phyloP scores from a whole-genome alignment of 2,329 filamentous ascomycete species.

The Exserohilum turcica region DNA sequence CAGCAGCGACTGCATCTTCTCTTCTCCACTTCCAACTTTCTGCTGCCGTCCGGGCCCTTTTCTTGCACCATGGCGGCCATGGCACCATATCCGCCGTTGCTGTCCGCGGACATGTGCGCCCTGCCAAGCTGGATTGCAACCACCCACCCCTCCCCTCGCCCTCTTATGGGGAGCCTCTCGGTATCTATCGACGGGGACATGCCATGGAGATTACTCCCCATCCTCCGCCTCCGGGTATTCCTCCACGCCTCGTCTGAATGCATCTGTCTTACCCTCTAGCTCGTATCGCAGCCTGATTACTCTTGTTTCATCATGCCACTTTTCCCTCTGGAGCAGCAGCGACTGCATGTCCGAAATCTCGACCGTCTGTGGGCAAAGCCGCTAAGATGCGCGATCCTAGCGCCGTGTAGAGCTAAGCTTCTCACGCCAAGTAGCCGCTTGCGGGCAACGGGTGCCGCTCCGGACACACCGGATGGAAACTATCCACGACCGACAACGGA shows the following conservation, averaged over 20 bases:
- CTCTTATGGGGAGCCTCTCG: background rate
- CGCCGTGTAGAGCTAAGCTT: constrained; percentile 12
- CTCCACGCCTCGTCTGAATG: constrained; percentile 15
- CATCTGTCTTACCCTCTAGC: constrained; percentile 4
- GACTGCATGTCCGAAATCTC: constrained; percentile 21
- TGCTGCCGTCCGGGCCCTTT: constrained; percentile 22
- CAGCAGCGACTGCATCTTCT: constrained; percentile 10
- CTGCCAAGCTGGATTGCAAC: constrained; percentile 8
- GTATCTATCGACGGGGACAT: no score
- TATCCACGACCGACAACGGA: constrained; percentile 11
- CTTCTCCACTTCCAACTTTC: constrained; percentile 17
- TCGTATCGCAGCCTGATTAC: background rate
- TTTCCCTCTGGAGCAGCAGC: constrained; percentile 7
- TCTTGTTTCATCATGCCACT: constrained; percentile 12
- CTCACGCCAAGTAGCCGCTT: constrained; percentile 13
- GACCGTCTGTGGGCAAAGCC: constrained; percentile 16
- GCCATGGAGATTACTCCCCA: background rate
- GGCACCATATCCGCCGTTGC: no score
- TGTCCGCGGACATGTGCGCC: constrained; percentile 5
- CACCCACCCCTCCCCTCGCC: background rate
- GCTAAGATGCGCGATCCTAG: constrained; percentile 15
- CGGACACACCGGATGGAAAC: constrained; percentile 11
- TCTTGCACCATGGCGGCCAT: constrained; percentile 15
- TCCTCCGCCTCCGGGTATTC: constrained; percentile 8
- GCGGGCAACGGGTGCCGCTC: constrained; percentile 16